Evolutionary conservation across 805 yeast genomes (phyloP).

Genomic region (Candida vartiovaarae): DNA sequence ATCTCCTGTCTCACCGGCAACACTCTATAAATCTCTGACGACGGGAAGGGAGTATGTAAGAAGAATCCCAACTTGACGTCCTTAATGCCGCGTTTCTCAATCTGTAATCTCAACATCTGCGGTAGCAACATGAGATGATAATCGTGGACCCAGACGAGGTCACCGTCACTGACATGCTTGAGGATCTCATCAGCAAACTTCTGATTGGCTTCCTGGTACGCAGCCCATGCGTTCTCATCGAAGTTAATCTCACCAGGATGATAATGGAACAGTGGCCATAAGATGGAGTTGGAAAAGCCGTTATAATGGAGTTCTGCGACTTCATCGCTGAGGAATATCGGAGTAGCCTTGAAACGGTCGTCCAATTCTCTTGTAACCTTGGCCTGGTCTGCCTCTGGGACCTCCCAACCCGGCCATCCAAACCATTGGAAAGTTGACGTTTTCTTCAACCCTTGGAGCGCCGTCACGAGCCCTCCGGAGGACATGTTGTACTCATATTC

Average conservation of each 20-base stretch:
- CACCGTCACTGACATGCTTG: slow-evolving; percentile 66
- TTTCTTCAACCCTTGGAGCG: slow-evolving; percentile 84
- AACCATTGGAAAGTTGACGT: slow-evolving; percentile 88
- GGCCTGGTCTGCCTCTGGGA: slow-evolving; percentile 69
- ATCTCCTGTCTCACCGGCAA: slow-evolving; percentile 93
- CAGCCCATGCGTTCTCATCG: slow-evolving; percentile 97
- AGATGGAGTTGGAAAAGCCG: slow-evolving; percentile 88
- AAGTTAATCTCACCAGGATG: slow-evolving; percentile 99
- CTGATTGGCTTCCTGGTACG: slow-evolving; percentile 88
- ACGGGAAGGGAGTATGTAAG: slow-evolving; percentile 96
- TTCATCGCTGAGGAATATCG: slow-evolving; percentile 80
- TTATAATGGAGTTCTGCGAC: slow-evolving; percentile 95
- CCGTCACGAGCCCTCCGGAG: slow-evolving; percentile 96
- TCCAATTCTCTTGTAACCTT: slow-evolving; percentile 63
- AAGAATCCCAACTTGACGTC: slow-evolving; percentile 85
- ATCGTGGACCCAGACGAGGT: slow-evolving; percentile 96
- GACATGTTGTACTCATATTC: slow-evolving; percentile 83
- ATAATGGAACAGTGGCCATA: slow-evolving; percentile 98
- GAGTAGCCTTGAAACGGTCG: slow-evolving; percentile 80
- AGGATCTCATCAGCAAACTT: slow-evolving; percentile 73
- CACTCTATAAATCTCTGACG: slow-evolving; percentile 91
- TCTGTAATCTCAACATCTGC: slow-evolving; percentile 65
- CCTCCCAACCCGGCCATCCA: slow-evolving; percentile 96
- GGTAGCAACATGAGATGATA: slow-evolving; percentile 96
- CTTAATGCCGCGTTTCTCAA: slow-evolving; percentile 36